A percentile compares a stretch with the other conserved stretches of the same genome.
Conservation (phyloP, 2,329 filamentous ascomycete genomes). For the Colletotrichum theobromicola region DNA sequence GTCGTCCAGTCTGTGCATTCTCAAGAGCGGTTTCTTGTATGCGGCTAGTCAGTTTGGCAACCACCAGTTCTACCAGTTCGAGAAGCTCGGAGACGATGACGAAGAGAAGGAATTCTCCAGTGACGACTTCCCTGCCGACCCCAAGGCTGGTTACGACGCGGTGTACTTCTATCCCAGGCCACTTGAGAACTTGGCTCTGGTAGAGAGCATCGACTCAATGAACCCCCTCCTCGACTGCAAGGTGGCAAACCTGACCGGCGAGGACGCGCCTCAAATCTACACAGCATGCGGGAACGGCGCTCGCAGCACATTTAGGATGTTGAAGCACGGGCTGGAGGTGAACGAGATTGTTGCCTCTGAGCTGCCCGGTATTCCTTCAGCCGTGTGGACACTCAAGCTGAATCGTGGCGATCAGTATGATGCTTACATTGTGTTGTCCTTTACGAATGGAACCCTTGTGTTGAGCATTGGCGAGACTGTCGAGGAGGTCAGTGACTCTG, state of each 20-base stretch:
- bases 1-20: constrained; percentile 84
- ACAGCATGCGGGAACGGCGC: constrained; percentile 88
- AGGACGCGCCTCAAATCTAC: constrained; percentile 97
- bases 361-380: constrained; percentile 84
- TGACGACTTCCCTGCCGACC: constrained; percentile 80
- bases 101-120: constrained; percentile 87
- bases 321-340: constrained; percentile 92
- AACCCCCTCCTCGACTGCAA: constrained; percentile 93
- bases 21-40: constrained; percentile 96
- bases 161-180: constrained; percentile 85
- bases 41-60: constrained; percentile 92
- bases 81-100: constrained; percentile 95
- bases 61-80: constrained; percentile 94
- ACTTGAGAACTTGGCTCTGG: constrained; percentile 81
- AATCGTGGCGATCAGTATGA: constrained; percentile 84
- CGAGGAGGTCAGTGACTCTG: constrained; percentile 92
- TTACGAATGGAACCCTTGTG: constrained; percentile 87
- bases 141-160: constrained; percentile 73
- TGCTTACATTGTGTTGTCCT: constrained; percentile 94
- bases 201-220: constrained; percentile 86
- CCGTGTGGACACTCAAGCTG: constrained; percentile 95
- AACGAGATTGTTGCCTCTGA: constrained; percentile 96
- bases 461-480: constrained; percentile 96
- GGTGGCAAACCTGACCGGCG: constrained; percentile 86
- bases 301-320: constrained; percentile 85